Evolutionary conservation across 1,139 yeast species (phyloP), one percentile per base, ranked within the genome.

Genomic region (Saccharomycopsis phalli): DNA sequence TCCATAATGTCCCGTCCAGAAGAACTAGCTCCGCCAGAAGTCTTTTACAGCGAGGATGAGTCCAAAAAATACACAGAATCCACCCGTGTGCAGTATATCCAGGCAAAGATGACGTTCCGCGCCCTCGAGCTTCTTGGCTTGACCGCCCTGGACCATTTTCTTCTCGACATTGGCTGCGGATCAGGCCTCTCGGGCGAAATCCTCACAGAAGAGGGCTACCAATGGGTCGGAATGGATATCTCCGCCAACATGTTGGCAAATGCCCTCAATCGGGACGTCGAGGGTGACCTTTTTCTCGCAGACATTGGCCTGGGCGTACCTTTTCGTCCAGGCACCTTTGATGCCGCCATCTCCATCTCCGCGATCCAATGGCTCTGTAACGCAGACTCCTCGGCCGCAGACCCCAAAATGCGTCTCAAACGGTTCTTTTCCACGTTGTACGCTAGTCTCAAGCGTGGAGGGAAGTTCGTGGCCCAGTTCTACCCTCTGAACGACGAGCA

Each of bases 281-380:
- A 84, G 45, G 99, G 99, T 5, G 99, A 91, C 59, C 62, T 91
- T 49, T 80, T 93, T 57, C 65, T 88, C 45, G 80, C 86, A 31
- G 99, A 91, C 64, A 82, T 91, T 69, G 99, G 99, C 31, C 70
- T 71, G 46, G 98, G 98, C 20, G 71, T 93, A 3, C 98, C 98
- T 5, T 91, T 91, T 55, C 69, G 98, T 54, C 87, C 98, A 1
- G 99, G 98, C 41, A 73, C 95, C 0, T 91, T 91, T 58, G 99
- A 93, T 61, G 97, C 97, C 1, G 98, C 95, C 2, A 83, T 91
- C 34, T 81, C 94, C 18, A 86, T 91, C 50, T 82, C 95, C 36
- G 98, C 94, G 3, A 86, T 91, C 43, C 99, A 91, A 60, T 91
- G 99, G 99, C 72, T 91, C 34, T 86, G 97, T 66, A 91, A 91